Evolutionary conservation across 2,329 filamentous ascomycete genomes (phyloP).

Genomic region (Pleomassaria siparia): DNA sequence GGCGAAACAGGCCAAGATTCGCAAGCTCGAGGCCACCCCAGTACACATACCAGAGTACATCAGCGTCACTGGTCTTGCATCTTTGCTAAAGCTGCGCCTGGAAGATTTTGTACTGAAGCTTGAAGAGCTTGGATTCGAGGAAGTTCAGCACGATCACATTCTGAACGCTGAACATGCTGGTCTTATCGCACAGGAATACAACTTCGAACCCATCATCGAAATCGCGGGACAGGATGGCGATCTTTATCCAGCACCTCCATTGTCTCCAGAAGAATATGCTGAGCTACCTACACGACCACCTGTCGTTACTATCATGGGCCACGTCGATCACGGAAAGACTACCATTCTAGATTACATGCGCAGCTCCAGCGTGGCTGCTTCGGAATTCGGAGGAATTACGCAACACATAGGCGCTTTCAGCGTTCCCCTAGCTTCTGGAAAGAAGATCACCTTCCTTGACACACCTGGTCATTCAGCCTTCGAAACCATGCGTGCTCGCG

Average conservation of each 20-base stretch:
- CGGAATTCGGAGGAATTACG: slow-evolving; percentile 95
- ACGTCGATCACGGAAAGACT: slow-evolving; percentile 98
- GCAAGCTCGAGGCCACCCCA: slow-evolving; percentile 32
- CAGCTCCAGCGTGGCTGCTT: slow-evolving; percentile 86
- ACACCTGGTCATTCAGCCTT: slow-evolving; percentile 97
- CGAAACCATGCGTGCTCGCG: slow-evolving; percentile 90
- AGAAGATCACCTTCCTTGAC: slow-evolving; percentile 93
- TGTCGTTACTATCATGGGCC: slow-evolving; percentile 98
- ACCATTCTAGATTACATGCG: slow-evolving; percentile 92
- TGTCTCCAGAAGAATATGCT: slow-evolving; percentile 62
- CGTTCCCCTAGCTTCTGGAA: slow-evolving; percentile 78
- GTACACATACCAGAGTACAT: slow-evolving; percentile 90
- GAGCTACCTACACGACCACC: slow-evolving; percentile 75
- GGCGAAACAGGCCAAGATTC: slow-evolving; percentile 37
- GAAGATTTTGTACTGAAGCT: slow-evolving; percentile 74
- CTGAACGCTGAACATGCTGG: slow-evolving; percentile 89
- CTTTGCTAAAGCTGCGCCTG: slow-evolving; percentile 69
- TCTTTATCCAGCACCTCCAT: slow-evolving; percentile 60
- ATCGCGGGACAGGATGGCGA: slow-evolving; percentile 65
- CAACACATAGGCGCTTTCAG: slow-evolving; percentile 98
- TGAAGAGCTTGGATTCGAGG: slow-evolving; percentile 85
- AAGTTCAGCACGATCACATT: slow-evolving; percentile 78
- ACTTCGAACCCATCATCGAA: slow-evolving; percentile 81
- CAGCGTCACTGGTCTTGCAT: slow-evolving; percentile 78
- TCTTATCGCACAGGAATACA: slow-evolving; percentile 88